Evolutionary conservation across 2,329 filamentous ascomycete species (phyloP).

Genomic region (Diaporthe destruens): DNA sequence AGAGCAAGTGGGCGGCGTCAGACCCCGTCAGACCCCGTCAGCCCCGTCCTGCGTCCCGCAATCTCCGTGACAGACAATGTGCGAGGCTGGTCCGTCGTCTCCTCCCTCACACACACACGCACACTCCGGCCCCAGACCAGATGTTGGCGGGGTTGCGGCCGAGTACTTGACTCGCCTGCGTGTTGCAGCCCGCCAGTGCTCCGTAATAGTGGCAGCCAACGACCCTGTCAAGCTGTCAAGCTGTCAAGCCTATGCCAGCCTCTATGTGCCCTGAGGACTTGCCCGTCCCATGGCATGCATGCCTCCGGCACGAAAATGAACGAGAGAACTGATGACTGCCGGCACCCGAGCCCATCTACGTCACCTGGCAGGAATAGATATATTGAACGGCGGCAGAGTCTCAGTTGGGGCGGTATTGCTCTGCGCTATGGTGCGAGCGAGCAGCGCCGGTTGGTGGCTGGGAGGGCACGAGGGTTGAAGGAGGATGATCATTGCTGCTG

Average conservation of each 20-base stretch:
- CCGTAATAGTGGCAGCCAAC: neutral
- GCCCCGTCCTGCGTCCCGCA: constrained; percentile 28
- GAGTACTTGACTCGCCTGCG: constrained; percentile 20
- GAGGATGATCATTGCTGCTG: neutral
- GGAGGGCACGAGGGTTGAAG: neutral
- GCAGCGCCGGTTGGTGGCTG: constrained; percentile 22
- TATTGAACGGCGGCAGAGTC: neutral
- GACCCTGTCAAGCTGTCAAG: neutral
- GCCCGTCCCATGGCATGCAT: neutral
- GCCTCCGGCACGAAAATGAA: neutral
- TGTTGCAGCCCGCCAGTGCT: constrained; percentile 5
- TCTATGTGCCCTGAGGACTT: too few species aligned
- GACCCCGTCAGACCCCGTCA: constrained; percentile 29
- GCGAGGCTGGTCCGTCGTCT: constrained; percentile 17
- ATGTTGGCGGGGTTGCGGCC: neutral
- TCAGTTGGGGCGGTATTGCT: constrained; percentile 15
- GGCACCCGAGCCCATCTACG: neutral
- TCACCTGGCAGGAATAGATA: constrained; percentile 18
- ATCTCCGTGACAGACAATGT: constrained; percentile 26
- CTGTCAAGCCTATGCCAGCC: too few species aligned
- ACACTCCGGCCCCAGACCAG: neutral
- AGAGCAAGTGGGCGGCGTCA: constrained; percentile 29
- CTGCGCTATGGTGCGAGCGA: neutral
- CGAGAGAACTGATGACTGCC: neutral
- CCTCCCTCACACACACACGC: neutral